Percentiles rank a stretch among this genome's conserved stretches.
Conservation (phyloP, 192 early-diverging fungal genomes). For the Coemansia sp. region DNA sequence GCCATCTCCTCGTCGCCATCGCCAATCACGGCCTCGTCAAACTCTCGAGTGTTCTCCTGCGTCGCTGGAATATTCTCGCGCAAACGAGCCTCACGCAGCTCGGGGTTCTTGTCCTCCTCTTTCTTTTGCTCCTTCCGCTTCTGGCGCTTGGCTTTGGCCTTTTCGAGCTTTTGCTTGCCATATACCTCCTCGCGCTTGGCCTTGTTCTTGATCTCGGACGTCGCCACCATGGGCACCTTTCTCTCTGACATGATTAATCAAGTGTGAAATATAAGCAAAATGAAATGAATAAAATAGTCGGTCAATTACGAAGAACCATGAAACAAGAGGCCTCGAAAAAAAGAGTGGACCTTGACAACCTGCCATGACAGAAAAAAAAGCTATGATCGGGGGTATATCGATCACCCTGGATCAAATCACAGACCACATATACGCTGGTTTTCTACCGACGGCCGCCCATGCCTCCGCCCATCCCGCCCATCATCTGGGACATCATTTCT, state of each 20-base stretch:
- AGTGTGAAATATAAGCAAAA: conserved; percentile 5
- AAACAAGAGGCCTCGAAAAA: background rate
- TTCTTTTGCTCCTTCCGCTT: conserved; percentile 71
- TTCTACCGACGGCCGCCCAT: conserved; percentile 52
- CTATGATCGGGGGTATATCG: background rate
- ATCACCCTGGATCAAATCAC: conserved; percentile 8
- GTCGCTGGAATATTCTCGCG: conserved; percentile 89
- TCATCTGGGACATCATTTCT: conserved; percentile 70
- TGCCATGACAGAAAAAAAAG: conserved; percentile 12
- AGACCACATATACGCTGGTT: background rate
- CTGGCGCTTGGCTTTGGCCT: conserved; percentile 74
- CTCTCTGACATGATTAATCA: conserved; percentile 19
- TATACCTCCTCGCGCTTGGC: conserved; percentile 81
- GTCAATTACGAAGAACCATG: conserved; percentile 1
- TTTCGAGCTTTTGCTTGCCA: conserved; percentile 69
- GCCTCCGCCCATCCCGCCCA: conserved; percentile 56
- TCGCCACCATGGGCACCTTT: conserved; percentile 11
- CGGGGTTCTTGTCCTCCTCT: conserved; percentile 80
- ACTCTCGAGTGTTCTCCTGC: conserved; percentile 88
- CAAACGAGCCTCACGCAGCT: conserved; percentile 81
- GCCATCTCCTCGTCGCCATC: conserved; percentile 77
- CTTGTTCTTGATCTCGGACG: conserved; percentile 76
- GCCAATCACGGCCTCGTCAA: conserved; percentile 87
- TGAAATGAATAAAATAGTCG: background rate
- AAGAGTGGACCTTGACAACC: background rate